Evolutionary conservation across 768 basidiomycete species (phyloP).

Genomic region (Chlorophyllum brunneum): DNA sequence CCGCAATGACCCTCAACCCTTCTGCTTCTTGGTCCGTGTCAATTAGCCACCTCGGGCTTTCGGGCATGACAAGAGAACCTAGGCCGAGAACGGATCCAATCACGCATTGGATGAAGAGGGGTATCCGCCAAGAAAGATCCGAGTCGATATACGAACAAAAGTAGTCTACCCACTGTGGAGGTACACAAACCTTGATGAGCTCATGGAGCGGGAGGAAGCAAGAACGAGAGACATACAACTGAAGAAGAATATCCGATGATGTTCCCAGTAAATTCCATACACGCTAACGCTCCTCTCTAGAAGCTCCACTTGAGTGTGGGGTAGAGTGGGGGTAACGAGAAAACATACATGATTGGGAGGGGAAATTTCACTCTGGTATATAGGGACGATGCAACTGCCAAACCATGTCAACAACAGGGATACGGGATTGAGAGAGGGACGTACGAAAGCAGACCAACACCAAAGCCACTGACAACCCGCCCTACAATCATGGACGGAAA

Average conservation of each 20-base stretch:
- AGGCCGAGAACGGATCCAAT: conserved; percentile 78
- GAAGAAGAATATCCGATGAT: conserved; percentile 88
- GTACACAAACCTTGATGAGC: conserved; percentile 2
- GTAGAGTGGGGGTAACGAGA: not conserved
- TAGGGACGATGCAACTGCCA: conserved; percentile 85
- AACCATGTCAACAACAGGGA: not conserved
- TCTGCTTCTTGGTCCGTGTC: conserved; percentile 81
- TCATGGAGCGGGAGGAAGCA: not conserved
- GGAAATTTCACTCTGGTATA: conserved; percentile 94
- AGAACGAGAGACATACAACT: conserved; percentile 53
- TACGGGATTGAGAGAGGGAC: conserved; percentile 24
- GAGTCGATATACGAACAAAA: conserved; percentile 87
- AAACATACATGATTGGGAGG: conserved; percentile 78
- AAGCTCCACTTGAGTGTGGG: not conserved
- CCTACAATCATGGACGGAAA: conserved; percentile 82
- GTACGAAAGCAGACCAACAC: conserved; percentile 86
- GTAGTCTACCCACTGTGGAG: conserved; percentile 96
- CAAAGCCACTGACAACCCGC: conserved; percentile 79
- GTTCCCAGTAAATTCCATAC: conserved; percentile 95
- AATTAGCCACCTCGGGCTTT: conserved; percentile 93
- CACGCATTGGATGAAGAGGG: conserved; percentile 82
- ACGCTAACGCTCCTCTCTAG: conserved; percentile 86
- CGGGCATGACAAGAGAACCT: conserved; percentile 83
- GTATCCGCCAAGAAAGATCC: conserved; percentile 88
- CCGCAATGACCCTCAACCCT: conserved; percentile 83